These are phyloP conservation scores for Camelina laxa DNA, from an alignment of 345 rosid species.

Conservation along the genomic window DNA sequence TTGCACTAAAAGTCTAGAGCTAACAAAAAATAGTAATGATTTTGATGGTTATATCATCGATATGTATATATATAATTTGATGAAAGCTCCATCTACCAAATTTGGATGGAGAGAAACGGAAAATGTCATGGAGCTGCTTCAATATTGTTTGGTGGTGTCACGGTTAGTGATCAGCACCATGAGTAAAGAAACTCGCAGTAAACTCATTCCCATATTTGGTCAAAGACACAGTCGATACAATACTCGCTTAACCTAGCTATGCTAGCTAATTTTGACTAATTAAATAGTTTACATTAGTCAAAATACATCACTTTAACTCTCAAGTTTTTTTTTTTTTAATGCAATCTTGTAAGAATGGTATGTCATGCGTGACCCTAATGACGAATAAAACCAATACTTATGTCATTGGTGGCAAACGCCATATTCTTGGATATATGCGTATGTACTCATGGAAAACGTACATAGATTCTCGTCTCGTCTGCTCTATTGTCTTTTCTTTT, in stretches of 20 bases:
- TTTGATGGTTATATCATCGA: neutral
- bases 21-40: neutral
- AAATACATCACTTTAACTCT: neutral
- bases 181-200: too few species aligned
- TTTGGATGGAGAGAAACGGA: too few species aligned
- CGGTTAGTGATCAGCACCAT: too few species aligned
- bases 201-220: too few species aligned
- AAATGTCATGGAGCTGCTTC: too few species aligned
- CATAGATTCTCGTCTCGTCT: neutral
- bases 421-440: neutral
- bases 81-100: too few species aligned
- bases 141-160: too few species aligned
- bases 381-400: neutral
- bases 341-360: conserved; percentile 14
- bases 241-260: too few species aligned
- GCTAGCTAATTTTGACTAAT: too few species aligned
- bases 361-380: conserved; percentile 29
- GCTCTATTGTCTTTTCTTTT: neutral
- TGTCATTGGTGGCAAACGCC: neutral
- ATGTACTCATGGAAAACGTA: neutral
- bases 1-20: neutral
- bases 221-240: too few species aligned
- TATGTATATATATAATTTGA: too few species aligned
- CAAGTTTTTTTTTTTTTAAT: neutral
- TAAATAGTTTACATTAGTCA: neutral